These are phyloP conservation scores for Microbotryum intermedium DNA, from an alignment of 1,284 basidiomycete species.

Conservation along the genomic window DNA sequence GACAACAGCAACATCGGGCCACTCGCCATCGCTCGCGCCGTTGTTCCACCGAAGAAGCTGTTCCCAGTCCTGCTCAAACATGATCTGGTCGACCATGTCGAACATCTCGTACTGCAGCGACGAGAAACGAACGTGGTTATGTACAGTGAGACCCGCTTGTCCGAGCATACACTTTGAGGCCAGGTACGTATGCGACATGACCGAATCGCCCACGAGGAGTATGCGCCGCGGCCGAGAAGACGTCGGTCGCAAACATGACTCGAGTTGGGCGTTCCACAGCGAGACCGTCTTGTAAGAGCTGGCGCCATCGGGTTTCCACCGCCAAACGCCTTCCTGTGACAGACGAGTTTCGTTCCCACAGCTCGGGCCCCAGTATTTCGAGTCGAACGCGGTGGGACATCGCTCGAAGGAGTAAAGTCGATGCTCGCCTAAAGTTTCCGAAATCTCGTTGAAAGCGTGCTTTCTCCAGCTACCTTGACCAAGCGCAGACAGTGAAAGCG, in stretches of 20 bases:
- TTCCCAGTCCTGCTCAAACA: background rate
- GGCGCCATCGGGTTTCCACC: background rate
- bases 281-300: background rate
- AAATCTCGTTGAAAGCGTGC: no score
- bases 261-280: background rate
- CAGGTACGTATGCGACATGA: constrained; percentile 2
- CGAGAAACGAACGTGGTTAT: background rate
- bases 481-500: background rate
- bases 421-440: no score
- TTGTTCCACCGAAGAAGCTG: background rate
- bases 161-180: constrained; percentile 3
- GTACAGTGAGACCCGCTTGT: background rate
- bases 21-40: background rate
- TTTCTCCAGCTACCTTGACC: background rate
- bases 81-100: background rate
- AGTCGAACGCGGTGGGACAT: background rate
- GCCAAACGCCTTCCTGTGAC: background rate
- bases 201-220: constrained; percentile 4
- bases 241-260: background rate
- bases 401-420: background rate
- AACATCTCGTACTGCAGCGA: constrained; percentile 8
- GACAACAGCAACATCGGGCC: constrained; percentile 1
- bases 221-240: background rate
- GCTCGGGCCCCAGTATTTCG: background rate
- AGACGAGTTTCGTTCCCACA: background rate